Evolutionary conservation across 345 rosid genomes (phyloP).

Genomic region (Ceriops zippeliana): DNA sequence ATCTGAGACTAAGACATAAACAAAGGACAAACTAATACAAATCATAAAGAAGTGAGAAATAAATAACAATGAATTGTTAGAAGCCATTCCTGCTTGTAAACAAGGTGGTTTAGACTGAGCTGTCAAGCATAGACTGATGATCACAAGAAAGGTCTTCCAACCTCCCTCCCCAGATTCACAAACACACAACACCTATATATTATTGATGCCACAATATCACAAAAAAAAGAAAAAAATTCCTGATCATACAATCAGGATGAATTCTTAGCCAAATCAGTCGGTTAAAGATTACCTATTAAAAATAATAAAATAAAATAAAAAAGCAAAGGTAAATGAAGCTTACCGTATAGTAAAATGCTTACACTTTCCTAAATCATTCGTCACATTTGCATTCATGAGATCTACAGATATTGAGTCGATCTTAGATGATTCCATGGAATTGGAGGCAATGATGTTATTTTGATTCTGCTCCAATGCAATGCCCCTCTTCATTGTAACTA

Average conservation of each 20-base stretch:
- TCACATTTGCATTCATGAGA: conserved; percentile 36
- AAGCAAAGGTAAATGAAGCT: conserved; percentile 10
- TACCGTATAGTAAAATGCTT: conserved; percentile 72
- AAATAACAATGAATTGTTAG: background rate
- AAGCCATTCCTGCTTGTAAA: background rate
- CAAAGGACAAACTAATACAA: background rate
- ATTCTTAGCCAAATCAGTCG: too few species aligned
- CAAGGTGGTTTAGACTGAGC: background rate
- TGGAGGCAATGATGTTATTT: conserved; percentile 26
- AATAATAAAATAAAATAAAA: background rate
- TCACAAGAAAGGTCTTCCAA: background rate
- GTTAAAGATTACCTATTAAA: background rate
- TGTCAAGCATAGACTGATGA: background rate
- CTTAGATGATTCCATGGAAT: conserved; percentile 46
- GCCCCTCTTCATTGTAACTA: conserved; percentile 24
- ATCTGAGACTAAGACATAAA: background rate
- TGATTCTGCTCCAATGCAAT: conserved; percentile 25
- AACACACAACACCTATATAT: too few species aligned
- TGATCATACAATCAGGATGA: too few species aligned
- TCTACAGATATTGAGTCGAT: conserved; percentile 56
- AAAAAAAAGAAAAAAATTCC: too few species aligned
- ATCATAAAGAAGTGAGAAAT: background rate
- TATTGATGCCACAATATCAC: too few species aligned
- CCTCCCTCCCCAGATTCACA: background rate
- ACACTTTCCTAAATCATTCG: conserved; percentile 39